These are phyloP conservation scores for Aspergillus sp. DNA, from an alignment of 2,329 filamentous ascomycete species.

Conservation along the genomic window DNA sequence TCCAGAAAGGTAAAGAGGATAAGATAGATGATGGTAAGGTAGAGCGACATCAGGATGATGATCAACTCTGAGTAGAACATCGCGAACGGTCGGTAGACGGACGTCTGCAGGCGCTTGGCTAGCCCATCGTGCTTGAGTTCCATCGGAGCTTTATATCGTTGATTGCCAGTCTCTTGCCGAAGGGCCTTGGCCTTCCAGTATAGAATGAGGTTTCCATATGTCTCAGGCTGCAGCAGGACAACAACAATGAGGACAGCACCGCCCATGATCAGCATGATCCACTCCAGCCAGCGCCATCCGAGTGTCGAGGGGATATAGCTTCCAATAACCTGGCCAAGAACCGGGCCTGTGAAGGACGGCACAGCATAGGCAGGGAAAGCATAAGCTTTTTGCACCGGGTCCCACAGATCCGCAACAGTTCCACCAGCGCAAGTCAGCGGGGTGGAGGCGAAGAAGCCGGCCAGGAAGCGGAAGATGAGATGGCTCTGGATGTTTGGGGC, in stretches of 20 bases:
- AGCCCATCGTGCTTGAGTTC: constrained; percentile 42
- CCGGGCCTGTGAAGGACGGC: constrained; percentile 39
- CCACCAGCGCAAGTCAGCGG: constrained; percentile 48
- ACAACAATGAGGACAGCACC: constrained; percentile 31
- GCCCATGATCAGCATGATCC: constrained; percentile 44
- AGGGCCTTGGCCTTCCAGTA: constrained; percentile 45
- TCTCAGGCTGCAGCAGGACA: constrained; percentile 51
- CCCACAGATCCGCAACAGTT: constrained; percentile 48
- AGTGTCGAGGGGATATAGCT: constrained; percentile 18
- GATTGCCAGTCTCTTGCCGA: constrained; percentile 42
- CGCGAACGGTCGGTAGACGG: constrained; percentile 42
- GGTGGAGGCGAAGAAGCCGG: constrained; percentile 49
- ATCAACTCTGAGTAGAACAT: constrained; percentile 45
- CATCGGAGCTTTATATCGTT: constrained; percentile 39
- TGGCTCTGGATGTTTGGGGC: constrained; percentile 50
- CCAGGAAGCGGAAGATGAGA: constrained; percentile 51
- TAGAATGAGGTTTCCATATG: constrained; percentile 46
- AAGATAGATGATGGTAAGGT: constrained; percentile 31
- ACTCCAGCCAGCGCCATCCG: constrained; percentile 46
- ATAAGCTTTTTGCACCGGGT: constrained; percentile 47
- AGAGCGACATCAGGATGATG: constrained; percentile 27
- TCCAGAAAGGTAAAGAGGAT: constrained; percentile 38
- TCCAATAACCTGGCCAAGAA: constrained; percentile 22
- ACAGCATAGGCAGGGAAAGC: constrained; percentile 53
- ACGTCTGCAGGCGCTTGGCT: constrained; percentile 38